Base-by-base conservation (phyloP, 208 protist species). In the Herpetomonas muscarum region DNA sequence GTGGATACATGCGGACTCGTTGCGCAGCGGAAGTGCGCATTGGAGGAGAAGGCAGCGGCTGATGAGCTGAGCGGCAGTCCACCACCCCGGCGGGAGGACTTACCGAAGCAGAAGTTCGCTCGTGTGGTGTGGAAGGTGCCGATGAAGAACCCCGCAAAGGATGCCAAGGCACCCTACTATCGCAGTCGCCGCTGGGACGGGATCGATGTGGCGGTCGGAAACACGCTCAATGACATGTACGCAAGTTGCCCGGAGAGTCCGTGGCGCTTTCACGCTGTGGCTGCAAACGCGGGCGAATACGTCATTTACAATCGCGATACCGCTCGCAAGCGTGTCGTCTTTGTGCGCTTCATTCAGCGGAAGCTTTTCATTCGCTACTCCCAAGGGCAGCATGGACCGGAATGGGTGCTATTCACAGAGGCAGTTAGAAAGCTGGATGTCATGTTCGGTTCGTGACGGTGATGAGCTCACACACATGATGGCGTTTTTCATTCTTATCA, bases 271-370 rank as follows among this genome's bases (percentile, higher is more conserved):
- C 75, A 69, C 28, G 69, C 57, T 12, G 52, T 87, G 9, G 63
- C 70, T 3, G 55, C 76, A 0, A 74, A 58, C 19, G 42, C 62
- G 1, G 84, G 87, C n/a, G 77, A 85, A 74, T 92, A 92, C 61
- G 72, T 90, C 0, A 42, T 89, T 22, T 87, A 87, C 66, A 76
- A 87, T 57, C 68, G 64, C 9, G 46, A 63, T 13, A 65, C 30
- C 10, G 65, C 59, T 2, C 24, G 64, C 26, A 85, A 82, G 56
- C 36, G 45, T 24, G 32, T 87, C 6, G 29, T 93, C 5, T 77
- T 76, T 51, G 56, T 86, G 4, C 75, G 83, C 34, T 60, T 80
- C 42, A 61, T 89, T n/a, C 82, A 81, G 44, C 30, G 56, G 13
- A 55, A 66, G 21, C 34, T 88, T 9, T 73, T 93, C 46, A 51